Evolutionary conservation across 768 basidiomycete species (phyloP), one percentile per base, ranked within the genome.

Genomic region (Paxillus involutus): DNA sequence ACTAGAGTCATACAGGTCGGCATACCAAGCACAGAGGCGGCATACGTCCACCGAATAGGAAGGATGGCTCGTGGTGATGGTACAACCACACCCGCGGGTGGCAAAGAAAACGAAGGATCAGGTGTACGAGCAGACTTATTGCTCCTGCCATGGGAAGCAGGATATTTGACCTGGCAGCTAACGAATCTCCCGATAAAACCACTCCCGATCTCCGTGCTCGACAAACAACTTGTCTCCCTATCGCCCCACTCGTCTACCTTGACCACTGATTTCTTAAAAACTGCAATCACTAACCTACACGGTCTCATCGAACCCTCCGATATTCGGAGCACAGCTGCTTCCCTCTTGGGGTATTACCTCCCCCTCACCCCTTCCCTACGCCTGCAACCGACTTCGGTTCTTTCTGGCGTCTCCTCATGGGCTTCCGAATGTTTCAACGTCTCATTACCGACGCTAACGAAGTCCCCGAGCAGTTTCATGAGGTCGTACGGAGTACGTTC

Each of bases 1-100:
- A 91, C 91, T 0, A 85, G 94, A 37, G 89, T 95, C 56, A 88
- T 98, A 59, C 97, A 98, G 68, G 77, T 99, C 47, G 94, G 96
- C 47, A 76, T 89, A 7, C 94, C 96, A 2, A 67, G 72, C 6
- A 76, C 72, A 1, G 70, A 80, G 10, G 88, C 92, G 19, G 81
- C 86, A 59, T 96, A 97, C 66, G 76, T 94, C 47, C 91, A 94
- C 60, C 88, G 94, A 53, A 83, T 96, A 42, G 89, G 91, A 3
- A 80, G 93, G 51, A 92, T 94, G 0, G 92, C 90, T 19, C 84
- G 93, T 59, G 88, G 82, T 2, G 76, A 78, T 8, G 68, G 70
- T 40, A 75, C 76, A 14, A 62, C 70, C 8, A 87, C 86, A 29
- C 45, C 48, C 4, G n/a, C 2, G 44, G 30, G 33, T 7, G 39